These are phyloP conservation scores for Fusarium oxysporum DNA, from an alignment of 2,329 filamentous ascomycete genomes.

Conservation along the genomic window DNA sequence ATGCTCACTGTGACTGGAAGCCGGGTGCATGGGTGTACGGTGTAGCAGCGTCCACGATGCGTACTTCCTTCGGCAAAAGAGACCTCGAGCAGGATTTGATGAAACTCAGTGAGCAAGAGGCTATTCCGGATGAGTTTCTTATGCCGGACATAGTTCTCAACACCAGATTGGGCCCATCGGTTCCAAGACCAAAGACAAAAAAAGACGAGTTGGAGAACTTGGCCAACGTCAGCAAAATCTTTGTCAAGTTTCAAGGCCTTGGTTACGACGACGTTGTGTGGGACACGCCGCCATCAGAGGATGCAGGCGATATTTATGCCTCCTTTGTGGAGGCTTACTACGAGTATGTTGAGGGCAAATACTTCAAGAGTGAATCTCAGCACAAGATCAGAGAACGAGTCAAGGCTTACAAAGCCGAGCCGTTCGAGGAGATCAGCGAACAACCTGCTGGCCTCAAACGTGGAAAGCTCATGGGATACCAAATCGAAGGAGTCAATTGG, in stretches of 20 bases:
- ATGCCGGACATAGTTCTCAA: conserved; percentile 90
- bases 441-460: conserved; percentile 81
- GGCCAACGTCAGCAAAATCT: conserved; percentile 76
- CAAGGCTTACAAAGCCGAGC: conserved; percentile 70
- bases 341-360: conserved; percentile 84
- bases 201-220: conserved; percentile 79
- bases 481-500: conserved; percentile 95
- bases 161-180: conserved; percentile 66
- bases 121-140: conserved; percentile 88
- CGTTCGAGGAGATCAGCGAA: conserved; percentile 75
- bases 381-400: conserved; percentile 75
- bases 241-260: conserved; percentile 93
- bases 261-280: conserved; percentile 92
- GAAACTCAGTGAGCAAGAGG: conserved; percentile 78
- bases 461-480: conserved; percentile 91
- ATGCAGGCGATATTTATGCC: conserved; percentile 74
- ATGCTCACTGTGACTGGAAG: conserved; percentile 87
- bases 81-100: conserved; percentile 68
- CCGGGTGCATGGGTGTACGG: conserved; percentile 91
- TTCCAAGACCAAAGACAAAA: conserved; percentile 67
- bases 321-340: conserved; percentile 87
- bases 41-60: conserved; percentile 70
- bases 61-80: conserved; percentile 80
- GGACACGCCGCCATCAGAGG: conserved; percentile 80
- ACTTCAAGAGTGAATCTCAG: conserved; percentile 70